phyloP scores from a whole-genome alignment of 768 basidiomycete genomes.

The Pisolithus tinctorius region DNA sequence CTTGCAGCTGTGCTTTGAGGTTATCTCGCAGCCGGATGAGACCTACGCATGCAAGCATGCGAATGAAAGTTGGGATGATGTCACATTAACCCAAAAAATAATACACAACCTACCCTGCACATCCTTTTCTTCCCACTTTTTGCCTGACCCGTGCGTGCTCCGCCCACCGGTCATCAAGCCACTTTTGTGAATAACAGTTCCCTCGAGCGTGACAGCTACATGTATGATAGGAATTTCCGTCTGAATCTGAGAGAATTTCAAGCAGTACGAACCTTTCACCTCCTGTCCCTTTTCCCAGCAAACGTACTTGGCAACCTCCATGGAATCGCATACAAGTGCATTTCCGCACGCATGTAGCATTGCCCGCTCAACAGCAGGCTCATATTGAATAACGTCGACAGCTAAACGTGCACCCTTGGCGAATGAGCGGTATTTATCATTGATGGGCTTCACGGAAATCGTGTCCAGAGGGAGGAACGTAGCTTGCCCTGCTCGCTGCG shows the following conservation, averaged over 20 bases:
- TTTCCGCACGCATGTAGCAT: conserved; percentile 97
- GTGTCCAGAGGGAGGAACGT: conserved; percentile 99
- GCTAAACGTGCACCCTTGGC: conserved; percentile 83
- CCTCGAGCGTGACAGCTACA: conserved; percentile 90
- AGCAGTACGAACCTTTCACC: conserved; percentile 71
- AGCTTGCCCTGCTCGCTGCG: conserved; percentile 90
- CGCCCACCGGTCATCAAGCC: conserved; percentile 95
- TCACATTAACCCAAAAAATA: conserved; percentile 13
- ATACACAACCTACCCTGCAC: conserved; percentile 58
- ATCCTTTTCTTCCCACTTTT: conserved; percentile 95
- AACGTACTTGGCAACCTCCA: conserved; percentile 86
- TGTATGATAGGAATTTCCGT: neutral
- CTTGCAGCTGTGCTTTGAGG: conserved; percentile 68
- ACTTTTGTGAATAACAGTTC: conserved; percentile 95
- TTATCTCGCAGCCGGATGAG: conserved; percentile 61
- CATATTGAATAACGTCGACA: conserved; percentile 78
- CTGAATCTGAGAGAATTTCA: neutral
- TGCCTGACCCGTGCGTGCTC: conserved; percentile 64
- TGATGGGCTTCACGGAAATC: conserved; percentile 88
- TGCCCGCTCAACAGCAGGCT: conserved; percentile 82
- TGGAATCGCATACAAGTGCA: conserved; percentile 89
- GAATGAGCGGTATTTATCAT: conserved; percentile 91
- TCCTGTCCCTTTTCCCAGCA: conserved; percentile 95
- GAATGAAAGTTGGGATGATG: too few species aligned
- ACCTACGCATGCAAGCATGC: conserved; percentile 24